Evolutionary conservation across 805 yeast species (phyloP).

Genomic region (Pichia ethanolica): DNA sequence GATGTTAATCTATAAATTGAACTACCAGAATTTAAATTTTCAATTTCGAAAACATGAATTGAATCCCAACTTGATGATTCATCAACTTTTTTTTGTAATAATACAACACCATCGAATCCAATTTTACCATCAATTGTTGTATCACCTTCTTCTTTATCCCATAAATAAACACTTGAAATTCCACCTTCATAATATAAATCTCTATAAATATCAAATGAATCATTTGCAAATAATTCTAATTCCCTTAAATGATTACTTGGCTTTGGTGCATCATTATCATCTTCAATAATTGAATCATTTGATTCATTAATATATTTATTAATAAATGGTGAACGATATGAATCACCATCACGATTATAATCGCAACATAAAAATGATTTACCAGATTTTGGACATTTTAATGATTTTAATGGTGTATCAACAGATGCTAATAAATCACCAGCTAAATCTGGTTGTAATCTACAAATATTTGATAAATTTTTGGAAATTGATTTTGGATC

Average conservation of each 20-base stretch:
- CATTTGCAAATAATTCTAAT: slow-evolving; percentile 76
- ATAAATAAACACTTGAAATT: slow-evolving; percentile 75
- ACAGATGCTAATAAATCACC: slow-evolving; percentile 83
- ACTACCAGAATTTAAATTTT: slow-evolving; percentile 31
- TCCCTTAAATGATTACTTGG: slow-evolving; percentile 64
- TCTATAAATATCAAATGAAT: slow-evolving; percentile 85
- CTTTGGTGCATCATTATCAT: slow-evolving; percentile 63
- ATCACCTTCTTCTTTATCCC: slow-evolving; percentile 72
- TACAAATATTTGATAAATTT: slow-evolving; percentile 41
- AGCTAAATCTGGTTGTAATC: slow-evolving; percentile 60
- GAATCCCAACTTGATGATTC: slow-evolving; percentile 78
- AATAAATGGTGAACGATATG: slow-evolving; percentile 86
- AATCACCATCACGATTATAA: slow-evolving; percentile 91
- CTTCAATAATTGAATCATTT: slow-evolving; percentile 15
- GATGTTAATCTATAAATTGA: slow-evolving; percentile 70
- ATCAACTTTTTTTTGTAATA: slow-evolving; percentile 60
- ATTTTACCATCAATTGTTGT: slow-evolving; percentile 36
- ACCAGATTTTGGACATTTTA: slow-evolving; percentile 45
- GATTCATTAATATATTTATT: slow-evolving; percentile 54
- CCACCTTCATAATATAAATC: slow-evolving; percentile 97
- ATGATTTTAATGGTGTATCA: slow-evolving; percentile 68
- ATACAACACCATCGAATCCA: slow-evolving; percentile 87
- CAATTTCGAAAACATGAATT: slow-evolving; percentile 83
- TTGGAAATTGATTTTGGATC: slow-evolving; percentile 54
- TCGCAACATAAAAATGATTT: slow-evolving; percentile 81